Percentiles rank a stretch among this genome's conserved stretches.
Conservation (phyloP, 2,329 filamentous ascomycete genomes). For the Fusarium agapanthi region DNA sequence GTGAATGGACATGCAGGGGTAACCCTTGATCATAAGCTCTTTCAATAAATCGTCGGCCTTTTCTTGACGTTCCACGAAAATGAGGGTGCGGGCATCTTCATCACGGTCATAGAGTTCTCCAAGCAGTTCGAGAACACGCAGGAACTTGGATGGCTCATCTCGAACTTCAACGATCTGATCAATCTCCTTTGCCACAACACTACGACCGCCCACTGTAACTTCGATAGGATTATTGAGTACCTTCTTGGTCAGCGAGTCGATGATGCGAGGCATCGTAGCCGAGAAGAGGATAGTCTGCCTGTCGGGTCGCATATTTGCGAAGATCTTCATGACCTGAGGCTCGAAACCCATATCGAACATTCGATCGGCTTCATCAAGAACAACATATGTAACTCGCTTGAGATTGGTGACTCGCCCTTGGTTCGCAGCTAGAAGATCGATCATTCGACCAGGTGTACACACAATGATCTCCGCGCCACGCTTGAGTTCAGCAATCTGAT, state of each 20-base stretch:
- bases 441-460: constrained; percentile 93
- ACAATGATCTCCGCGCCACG: constrained; percentile 95
- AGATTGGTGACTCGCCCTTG: constrained; percentile 94
- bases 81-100: constrained; percentile 87
- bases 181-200: constrained; percentile 88
- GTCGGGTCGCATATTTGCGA: constrained; percentile 89
- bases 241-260: constrained; percentile 90
- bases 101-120: constrained; percentile 87
- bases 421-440: constrained; percentile 93
- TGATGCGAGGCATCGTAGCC: constrained; percentile 92
- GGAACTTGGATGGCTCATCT: constrained; percentile 83
- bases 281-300: constrained; percentile 96
- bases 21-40: constrained; percentile 83
- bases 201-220: constrained; percentile 90
- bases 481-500: constrained; percentile 96
- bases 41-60: constrained; percentile 83
- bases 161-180: constrained; percentile 91
- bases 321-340: constrained; percentile 96
- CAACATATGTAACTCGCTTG: constrained; percentile 88
- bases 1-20: constrained; percentile 92
- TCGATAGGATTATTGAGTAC: constrained; percentile 86
- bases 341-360: constrained; percentile 99
- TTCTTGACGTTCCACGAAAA: constrained; percentile 93
- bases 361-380: constrained; percentile 95
- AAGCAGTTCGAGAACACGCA: constrained; percentile 83